phyloP scores from a whole-genome alignment of 2,329 filamentous ascomycete genomes.

The Spiromastix sp. region DNA sequence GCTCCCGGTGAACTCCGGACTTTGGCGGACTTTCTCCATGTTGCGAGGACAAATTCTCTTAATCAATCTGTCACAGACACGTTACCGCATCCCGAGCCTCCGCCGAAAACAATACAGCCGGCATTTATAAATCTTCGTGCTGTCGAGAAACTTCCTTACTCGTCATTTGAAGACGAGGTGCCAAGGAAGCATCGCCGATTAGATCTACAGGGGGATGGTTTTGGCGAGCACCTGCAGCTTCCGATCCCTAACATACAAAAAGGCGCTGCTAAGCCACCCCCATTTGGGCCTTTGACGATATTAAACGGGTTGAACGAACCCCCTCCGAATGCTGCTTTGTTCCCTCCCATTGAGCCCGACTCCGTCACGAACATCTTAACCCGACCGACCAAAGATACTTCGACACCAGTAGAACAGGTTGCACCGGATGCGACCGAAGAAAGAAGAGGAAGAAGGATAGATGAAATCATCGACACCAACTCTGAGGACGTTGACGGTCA shows the following conservation, averaged over 20 bases:
- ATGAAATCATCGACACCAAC: slow-evolving; percentile 22
- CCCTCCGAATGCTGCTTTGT: slow-evolving; percentile 49
- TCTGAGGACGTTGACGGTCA: neutral
- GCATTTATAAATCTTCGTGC: slow-evolving; percentile 39
- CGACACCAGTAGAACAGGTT: slow-evolving; percentile 3
- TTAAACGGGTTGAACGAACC: slow-evolving; percentile 54
- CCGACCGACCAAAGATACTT: slow-evolving; percentile 21
- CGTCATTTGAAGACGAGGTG: slow-evolving; percentile 29
- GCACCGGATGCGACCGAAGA: slow-evolving; percentile 12
- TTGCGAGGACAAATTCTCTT: slow-evolving; percentile 25
- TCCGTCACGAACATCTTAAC: slow-evolving; percentile 27
- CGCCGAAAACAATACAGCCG: slow-evolving; percentile 31
- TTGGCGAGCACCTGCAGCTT: slow-evolving; percentile 36
- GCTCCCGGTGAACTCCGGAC: slow-evolving; percentile 27
- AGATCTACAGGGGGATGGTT: slow-evolving; percentile 30
- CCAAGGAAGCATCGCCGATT: slow-evolving; percentile 35
- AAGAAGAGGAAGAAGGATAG: slow-evolving; percentile 23
- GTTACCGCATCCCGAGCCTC: slow-evolving; percentile 25
- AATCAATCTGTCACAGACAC: slow-evolving; percentile 21
- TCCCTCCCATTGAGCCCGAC: slow-evolving; percentile 50
- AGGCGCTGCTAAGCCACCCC: slow-evolving; percentile 30
- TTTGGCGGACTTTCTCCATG: slow-evolving; percentile 26
- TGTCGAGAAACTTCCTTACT: slow-evolving; percentile 33
- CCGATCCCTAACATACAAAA: slow-evolving; percentile 39
- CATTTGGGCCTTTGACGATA: slow-evolving; percentile 36